Conservation (phyloP, 2,329 filamentous ascomycete genomes). For the Domatiomyces catenatus region DNA sequence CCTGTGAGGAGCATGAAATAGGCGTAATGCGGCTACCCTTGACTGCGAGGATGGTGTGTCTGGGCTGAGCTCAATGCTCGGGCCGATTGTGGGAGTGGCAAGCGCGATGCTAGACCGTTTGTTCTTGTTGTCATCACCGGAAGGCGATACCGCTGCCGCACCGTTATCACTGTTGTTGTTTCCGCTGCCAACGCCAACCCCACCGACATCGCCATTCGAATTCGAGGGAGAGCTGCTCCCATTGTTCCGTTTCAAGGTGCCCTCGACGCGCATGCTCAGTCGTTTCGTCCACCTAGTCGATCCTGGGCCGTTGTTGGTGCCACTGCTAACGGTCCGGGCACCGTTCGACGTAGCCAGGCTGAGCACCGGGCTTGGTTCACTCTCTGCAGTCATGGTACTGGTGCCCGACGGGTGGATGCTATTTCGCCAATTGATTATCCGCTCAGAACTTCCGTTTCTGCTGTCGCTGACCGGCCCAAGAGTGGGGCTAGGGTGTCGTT, state of each 20-base stretch:
- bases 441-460: constrained; percentile 45
- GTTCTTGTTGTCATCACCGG: background rate
- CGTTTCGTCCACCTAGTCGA: constrained; percentile 13
- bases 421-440: constrained; percentile 80
- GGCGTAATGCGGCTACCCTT: background rate
- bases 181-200: too few species aligned
- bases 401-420: constrained; percentile 42
- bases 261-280: constrained; percentile 1
- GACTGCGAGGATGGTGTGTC: background rate
- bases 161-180: background rate
- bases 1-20: background rate
- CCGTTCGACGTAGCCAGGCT: constrained; percentile 11
- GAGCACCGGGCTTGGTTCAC: constrained; percentile 15
- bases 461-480: constrained; percentile 13
- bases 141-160: too few species aligned
- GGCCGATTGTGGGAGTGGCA: background rate
- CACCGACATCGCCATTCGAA: background rate
- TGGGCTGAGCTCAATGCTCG: background rate
- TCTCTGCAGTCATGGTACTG: constrained; percentile 10
- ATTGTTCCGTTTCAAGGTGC: constrained; percentile 1
- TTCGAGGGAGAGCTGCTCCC: constrained; percentile 2
- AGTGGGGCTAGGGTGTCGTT: constrained; percentile 18
- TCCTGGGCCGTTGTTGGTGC: constrained; percentile 34
- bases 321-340: constrained; percentile 25
- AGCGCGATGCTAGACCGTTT: background rate